Evolutionary conservation across 768 basidiomycete genomes (phyloP), one percentile per base, ranked within the genome.

Genomic region (Pleurotus eryngii): DNA sequence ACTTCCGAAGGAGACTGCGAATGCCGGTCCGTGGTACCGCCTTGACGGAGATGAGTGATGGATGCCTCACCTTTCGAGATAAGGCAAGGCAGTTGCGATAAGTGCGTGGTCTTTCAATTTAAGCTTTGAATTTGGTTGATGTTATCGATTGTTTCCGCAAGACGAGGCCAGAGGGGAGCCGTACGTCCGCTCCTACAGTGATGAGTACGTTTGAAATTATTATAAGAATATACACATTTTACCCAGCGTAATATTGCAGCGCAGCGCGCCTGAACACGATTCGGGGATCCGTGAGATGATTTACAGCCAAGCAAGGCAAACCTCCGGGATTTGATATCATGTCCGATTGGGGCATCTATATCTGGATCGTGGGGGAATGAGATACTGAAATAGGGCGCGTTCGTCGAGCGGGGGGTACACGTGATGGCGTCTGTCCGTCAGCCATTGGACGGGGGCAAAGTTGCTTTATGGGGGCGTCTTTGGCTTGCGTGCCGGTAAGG

Each of bases 381-480:
- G 12, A 20, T 20, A 54, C 51, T 12, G 39, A 54, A 18, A 40
- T 39, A 39, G 51, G 39, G 39, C 51, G 51, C 51, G 51, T 54
- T 54, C 51, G 39, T 40, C 14, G 24, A 26, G 18, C 42, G 39
- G 51, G 51, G 17, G 39, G 39, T 39, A 42, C 51, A 54, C 51
- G 51, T 54, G 51, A 54, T 42, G 51, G 51, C 51, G 51, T 54
- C 51, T 42, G 39, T 22, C 26, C 39, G 35, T 5, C 12, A 12
- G 39, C 51, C 51, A 42, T 35, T 14, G 17, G 11, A 14, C 22
- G 51, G 51, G 51, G n/a, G 7, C 51, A 14, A n/a, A 54, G 9
- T 18, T 54, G 18, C 51, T 54, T 39, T n/a, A 54, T 54, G 18
- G 39, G 39, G 51, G 20, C 15, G 49, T 50, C 30, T 50, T 50